These are phyloP conservation scores for Aspergillus affinis DNA, from an alignment of 495 filamentous ascomycete genomes.

Conservation along the genomic window DNA sequence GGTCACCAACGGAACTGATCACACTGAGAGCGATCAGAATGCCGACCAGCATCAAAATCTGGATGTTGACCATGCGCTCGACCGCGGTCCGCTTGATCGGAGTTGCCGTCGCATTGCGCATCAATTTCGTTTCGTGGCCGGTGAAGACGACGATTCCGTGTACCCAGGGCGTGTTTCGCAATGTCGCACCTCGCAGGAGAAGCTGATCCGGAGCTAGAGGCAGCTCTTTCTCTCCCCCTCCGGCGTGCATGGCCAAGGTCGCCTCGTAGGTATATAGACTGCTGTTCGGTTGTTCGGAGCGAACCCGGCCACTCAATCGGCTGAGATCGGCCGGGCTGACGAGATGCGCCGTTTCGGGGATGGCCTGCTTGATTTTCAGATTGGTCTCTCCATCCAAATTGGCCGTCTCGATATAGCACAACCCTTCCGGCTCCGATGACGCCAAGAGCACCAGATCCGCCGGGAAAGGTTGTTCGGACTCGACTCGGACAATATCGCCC, in stretches of 20 bases:
- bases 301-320: constrained; percentile 78
- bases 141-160: constrained; percentile 97
- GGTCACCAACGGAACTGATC: constrained; percentile 86
- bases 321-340: constrained; percentile 87
- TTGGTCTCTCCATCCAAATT: constrained; percentile 99
- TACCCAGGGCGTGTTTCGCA: constrained; percentile 97
- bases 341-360: constrained; percentile 86
- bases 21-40: constrained; percentile 84
- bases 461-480: constrained; percentile 95
- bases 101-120: constrained; percentile 96
- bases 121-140: constrained; percentile 97
- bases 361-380: constrained; percentile 97
- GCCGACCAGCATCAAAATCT: constrained; percentile 84
- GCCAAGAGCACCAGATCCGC: constrained; percentile 91
- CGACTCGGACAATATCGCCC: constrained; percentile 90
- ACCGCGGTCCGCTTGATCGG: constrained; percentile 98
- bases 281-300: constrained; percentile 97
- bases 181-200: constrained; percentile 86
- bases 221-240: constrained; percentile 94
- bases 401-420: constrained; percentile 99
- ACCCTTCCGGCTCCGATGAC: constrained; percentile 93
- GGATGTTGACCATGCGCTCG: constrained; percentile 86
- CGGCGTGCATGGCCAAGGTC: constrained; percentile 86
- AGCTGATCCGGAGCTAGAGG: constrained; percentile 80
- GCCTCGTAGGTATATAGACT: constrained; percentile 98